Percentiles rank a stretch among this genome's conserved stretches.
Evolutionary conservation across 768 basidiomycete species (phyloP).

Genomic region (Crassisporium funariophilum): DNA sequence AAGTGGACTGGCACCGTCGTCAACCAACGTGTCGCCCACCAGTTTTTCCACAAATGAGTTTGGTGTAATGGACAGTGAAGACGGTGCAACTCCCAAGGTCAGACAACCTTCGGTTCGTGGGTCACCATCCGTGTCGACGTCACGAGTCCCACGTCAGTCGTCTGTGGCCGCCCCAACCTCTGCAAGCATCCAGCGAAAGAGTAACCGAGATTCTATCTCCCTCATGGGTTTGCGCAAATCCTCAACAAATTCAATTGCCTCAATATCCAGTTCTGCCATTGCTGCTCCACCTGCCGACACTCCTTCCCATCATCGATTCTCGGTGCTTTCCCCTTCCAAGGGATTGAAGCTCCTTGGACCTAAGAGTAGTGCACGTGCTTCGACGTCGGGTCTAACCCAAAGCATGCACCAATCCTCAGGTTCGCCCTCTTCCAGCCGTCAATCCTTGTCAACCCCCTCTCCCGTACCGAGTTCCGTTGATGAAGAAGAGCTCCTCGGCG

Average conservation of each 20-base stretch:
- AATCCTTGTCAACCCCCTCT: slow-evolving; percentile 83
- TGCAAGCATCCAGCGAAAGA: slow-evolving; percentile 59
- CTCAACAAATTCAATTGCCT: slow-evolving; percentile 80
- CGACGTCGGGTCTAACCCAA: slow-evolving; percentile 53
- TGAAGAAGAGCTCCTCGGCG: slow-evolving; percentile 86
- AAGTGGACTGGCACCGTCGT: slow-evolving; percentile 57
- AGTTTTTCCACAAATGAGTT: slow-evolving; percentile 68
- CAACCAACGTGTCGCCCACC: slow-evolving; percentile 67
- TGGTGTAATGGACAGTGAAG: slow-evolving; percentile 72
- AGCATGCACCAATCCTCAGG: slow-evolving; percentile 53
- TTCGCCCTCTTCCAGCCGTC: slow-evolving; percentile 71
- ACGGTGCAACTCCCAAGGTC: slow-evolving; percentile 48
- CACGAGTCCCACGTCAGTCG: slow-evolving; percentile 69
- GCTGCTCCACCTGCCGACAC: slow-evolving; percentile 36
- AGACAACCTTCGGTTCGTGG: slow-evolving; percentile 61
- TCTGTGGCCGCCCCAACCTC: slow-evolving; percentile 46
- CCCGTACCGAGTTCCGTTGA: slow-evolving; percentile 77
- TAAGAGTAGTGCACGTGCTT: slow-evolving; percentile 63
- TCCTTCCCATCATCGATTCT: slow-evolving; percentile 64
- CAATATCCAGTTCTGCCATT: slow-evolving; percentile 53
- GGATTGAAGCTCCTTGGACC: slow-evolving; percentile 80
- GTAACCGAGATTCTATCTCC: slow-evolving; percentile 78
- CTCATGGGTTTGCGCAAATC: slow-evolving; percentile 79
- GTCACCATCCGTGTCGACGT: slow-evolving; percentile 59
- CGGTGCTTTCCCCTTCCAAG: slow-evolving; percentile 83